These are phyloP conservation scores for Dryadomyces quercivorus DNA, from an alignment of 2,329 filamentous ascomycete genomes.

Conservation along the genomic window DNA sequence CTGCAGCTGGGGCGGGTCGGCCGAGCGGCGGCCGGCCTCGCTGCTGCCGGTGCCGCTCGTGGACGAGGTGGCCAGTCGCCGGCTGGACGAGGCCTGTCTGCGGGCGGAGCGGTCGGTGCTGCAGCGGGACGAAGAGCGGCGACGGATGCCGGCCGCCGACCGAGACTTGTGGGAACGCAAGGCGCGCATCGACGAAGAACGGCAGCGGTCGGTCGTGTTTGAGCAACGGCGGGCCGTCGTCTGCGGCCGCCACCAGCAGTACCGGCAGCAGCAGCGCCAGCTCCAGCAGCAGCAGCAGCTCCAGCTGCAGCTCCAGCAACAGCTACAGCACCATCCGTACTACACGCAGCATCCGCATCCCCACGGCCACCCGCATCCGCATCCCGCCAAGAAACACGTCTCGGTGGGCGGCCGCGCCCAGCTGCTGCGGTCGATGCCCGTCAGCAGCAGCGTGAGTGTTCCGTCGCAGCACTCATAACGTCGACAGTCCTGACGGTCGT, in stretches of 20 bases:
- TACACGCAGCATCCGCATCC: not conserved
- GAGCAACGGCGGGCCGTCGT: conserved; percentile 36
- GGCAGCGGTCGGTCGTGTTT: conserved; percentile 36
- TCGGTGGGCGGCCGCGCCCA: not conserved
- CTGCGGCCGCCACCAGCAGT: conserved; percentile 11
- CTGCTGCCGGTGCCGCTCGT: conserved; percentile 21
- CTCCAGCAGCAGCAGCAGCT: not conserved
- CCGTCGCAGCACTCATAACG: not conserved
- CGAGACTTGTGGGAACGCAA: conserved; percentile 31
- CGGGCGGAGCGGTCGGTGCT: conserved; percentile 31
- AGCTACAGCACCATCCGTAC: not conserved
- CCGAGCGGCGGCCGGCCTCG: conserved; percentile 22
- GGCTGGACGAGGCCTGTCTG: conserved; percentile 35
- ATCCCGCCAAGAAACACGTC: not conserved
- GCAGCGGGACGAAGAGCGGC: conserved; percentile 26
- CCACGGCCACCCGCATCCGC: not conserved
- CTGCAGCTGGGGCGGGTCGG: conserved; percentile 45
- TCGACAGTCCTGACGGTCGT: too few relatives aligned
- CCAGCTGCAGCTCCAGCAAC: not conserved
- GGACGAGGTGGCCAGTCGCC: conserved; percentile 25
- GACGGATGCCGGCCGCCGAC: conserved; percentile 29
- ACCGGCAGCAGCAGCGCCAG: not conserved
- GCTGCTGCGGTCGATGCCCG: not conserved
- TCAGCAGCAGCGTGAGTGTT: not conserved
- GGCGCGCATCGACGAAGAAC: conserved; percentile 30